Percentiles rank a stretch among this genome's conserved stretches.
Conservation (phyloP, 805 yeast genomes). For the Sugiyamaella valdiviana region DNA sequence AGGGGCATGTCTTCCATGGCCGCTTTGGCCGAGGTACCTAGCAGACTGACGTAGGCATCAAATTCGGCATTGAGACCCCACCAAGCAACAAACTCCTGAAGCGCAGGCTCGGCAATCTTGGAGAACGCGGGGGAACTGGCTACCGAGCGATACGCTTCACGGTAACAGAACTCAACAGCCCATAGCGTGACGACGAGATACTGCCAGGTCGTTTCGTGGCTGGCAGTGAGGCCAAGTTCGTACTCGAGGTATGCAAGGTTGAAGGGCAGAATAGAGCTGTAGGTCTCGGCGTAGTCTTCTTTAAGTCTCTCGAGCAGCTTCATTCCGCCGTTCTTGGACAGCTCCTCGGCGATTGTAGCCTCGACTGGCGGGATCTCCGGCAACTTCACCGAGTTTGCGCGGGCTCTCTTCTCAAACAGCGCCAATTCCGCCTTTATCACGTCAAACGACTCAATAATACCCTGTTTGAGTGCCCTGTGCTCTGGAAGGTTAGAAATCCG, state of each 20-base stretch:
- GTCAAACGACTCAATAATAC: not conserved
- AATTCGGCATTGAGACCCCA: conserved; percentile 8
- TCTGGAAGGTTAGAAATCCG: conserved; percentile 1
- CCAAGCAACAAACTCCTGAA: conserved; percentile 6
- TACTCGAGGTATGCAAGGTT: conserved; percentile 1
- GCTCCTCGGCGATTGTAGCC: conserved; percentile 3
- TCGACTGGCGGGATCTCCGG: conserved; percentile 4
- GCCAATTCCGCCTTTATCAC: conserved; percentile 6
- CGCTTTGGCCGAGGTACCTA: not conserved
- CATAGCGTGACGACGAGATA: conserved; percentile 2
- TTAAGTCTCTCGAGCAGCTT: not conserved
- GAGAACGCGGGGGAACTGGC: not conserved
- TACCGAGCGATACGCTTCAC: conserved; percentile 6
- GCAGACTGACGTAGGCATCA: conserved; percentile 2
- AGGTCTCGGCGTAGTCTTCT: not conserved
- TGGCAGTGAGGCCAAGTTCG: not conserved
- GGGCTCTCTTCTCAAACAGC: conserved; percentile 4
- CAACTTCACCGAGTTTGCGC: conserved; percentile 4
- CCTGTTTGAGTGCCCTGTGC: not conserved
- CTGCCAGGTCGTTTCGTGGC: conserved; percentile 2
- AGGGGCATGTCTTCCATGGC: not conserved
- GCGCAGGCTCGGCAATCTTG: not conserved
- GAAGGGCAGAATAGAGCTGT: not conserved
- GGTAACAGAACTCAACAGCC: conserved; percentile 6
- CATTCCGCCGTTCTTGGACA: not conserved